phyloP scores from a whole-genome alignment of 2,329 filamentous ascomycete species.

The Canariomyces notabilis region DNA sequence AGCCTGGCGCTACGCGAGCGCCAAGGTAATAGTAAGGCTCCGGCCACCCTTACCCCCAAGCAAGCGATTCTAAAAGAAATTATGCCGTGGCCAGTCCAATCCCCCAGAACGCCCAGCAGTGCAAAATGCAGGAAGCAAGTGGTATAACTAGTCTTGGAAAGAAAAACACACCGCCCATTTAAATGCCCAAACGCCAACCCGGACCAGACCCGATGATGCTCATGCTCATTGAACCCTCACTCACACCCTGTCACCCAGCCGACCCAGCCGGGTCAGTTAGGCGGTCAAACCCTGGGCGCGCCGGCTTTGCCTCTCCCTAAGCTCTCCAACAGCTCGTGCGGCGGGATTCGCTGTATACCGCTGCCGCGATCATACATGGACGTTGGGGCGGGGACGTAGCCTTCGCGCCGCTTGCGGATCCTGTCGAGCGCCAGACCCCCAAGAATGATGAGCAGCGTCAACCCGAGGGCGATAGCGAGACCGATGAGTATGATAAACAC shows the following conservation, averaged over 20 bases:
- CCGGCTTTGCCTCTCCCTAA: constrained; percentile 45
- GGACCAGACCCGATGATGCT: constrained; percentile 1
- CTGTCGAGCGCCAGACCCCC: constrained; percentile 71
- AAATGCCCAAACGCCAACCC: neutral
- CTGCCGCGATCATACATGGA: constrained; percentile 56
- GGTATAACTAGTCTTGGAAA: constrained; percentile 6
- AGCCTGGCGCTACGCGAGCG: no score
- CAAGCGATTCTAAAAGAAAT: neutral
- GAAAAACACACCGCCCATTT: constrained; percentile 1
- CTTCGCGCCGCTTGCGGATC: constrained; percentile 69
- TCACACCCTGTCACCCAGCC: no score
- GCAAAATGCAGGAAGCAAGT: neutral
- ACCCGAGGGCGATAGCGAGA: constrained; percentile 69
- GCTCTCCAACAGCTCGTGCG: constrained; percentile 54
- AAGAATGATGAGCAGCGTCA: constrained; percentile 73
- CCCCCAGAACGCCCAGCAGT: neutral
- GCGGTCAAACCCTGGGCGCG: constrained; percentile 50
- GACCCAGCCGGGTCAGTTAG: no score
- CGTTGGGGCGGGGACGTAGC: constrained; percentile 73
- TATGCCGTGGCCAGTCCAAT: neutral
- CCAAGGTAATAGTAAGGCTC: no score
- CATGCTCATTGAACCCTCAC: no score
- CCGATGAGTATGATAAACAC: constrained; percentile 78
- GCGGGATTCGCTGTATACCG: constrained; percentile 56
- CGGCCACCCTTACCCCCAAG: no score